Evolutionary conservation across 2,329 filamentous ascomycete genomes (phyloP).

Genomic region (Massarina eburnea): DNA sequence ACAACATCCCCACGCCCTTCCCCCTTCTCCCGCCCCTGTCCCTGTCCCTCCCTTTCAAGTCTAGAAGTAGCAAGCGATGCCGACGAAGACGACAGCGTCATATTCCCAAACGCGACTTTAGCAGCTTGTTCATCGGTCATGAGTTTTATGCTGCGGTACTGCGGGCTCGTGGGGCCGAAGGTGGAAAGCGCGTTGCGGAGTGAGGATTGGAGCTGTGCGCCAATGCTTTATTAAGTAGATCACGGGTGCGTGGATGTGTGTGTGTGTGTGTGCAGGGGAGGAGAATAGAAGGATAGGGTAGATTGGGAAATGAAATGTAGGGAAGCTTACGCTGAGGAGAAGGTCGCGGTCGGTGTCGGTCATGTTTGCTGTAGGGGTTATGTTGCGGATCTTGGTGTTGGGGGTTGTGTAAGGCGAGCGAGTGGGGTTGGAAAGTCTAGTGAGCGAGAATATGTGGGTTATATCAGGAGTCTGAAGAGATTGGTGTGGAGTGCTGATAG

Average conservation of each 20-base stretch:
- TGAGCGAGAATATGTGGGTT: no score
- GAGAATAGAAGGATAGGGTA: neutral
- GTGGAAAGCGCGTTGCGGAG: constrained; percentile 38
- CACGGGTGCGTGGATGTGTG: neutral
- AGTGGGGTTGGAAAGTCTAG: no score
- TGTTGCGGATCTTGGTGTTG: no score
- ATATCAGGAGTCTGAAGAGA: no score
- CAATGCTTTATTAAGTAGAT: constrained; percentile 2
- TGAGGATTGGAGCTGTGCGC: constrained; percentile 35
- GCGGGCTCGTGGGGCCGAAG: constrained; percentile 32
- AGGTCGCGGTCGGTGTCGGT: constrained; percentile 26
- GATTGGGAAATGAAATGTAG: neutral
- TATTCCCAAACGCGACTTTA: constrained; percentile 23
- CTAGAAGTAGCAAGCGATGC: no score
- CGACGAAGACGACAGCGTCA: constrained; percentile 6
- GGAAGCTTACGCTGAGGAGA: constrained; percentile 25
- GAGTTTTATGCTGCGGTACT: constrained; percentile 33
- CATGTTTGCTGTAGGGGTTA: no score
- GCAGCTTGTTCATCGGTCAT: constrained; percentile 36
- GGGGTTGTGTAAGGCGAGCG: no score
- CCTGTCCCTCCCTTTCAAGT: neutral
- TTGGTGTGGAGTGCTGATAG: no score
- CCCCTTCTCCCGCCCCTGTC: neutral
- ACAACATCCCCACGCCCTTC: neutral
- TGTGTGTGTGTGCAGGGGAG: neutral